These are phyloP conservation scores for Annona squamosa DNA, from an alignment of 164 flowering plant species.

Conservation along the genomic window DNA sequence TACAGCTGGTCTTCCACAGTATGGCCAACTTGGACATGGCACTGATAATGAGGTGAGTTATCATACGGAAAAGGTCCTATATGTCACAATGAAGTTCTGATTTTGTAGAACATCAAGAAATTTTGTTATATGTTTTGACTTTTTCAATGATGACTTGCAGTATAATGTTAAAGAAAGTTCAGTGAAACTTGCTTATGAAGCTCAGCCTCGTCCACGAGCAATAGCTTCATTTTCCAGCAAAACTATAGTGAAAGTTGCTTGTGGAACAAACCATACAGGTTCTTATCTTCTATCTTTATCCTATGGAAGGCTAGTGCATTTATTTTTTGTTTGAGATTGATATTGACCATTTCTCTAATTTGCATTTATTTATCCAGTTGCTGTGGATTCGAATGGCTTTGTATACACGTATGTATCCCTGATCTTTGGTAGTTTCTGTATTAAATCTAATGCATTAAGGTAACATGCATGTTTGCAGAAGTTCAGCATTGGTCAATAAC, in stretches of 20 bases:
- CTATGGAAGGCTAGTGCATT: neutral
- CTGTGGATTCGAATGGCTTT: slow-evolving; percentile 80
- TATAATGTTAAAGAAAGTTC: slow-evolving; percentile 94
- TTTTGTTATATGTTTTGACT: neutral
- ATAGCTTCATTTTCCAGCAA: slow-evolving; percentile 69
- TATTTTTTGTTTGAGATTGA: neutral
- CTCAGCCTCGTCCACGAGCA: slow-evolving; percentile 91
- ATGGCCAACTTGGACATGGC: slow-evolving; percentile 99
- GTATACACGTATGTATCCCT: slow-evolving; percentile 78
- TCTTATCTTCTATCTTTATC: neutral
- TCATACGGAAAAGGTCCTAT: neutral
- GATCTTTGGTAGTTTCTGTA: neutral
- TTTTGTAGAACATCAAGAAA: neutral
- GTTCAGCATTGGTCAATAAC: neutral
- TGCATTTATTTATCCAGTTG: slow-evolving; percentile 48
- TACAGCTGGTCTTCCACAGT: slow-evolving; percentile 96
- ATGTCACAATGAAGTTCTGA: neutral
- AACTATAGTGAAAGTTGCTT: slow-evolving; percentile 86
- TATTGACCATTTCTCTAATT: slow-evolving; percentile 3
- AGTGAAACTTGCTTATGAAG: slow-evolving; percentile 85
- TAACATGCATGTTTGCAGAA: neutral
- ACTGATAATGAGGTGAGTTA: slow-evolving; percentile 82
- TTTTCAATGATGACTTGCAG: slow-evolving; percentile 34
- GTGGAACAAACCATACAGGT: slow-evolving; percentile 99
- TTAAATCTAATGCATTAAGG: neutral